These are phyloP conservation scores for Thermoascus crustaceus DNA, from an alignment of 2,329 filamentous ascomycete species.

Conservation along the genomic window DNA sequence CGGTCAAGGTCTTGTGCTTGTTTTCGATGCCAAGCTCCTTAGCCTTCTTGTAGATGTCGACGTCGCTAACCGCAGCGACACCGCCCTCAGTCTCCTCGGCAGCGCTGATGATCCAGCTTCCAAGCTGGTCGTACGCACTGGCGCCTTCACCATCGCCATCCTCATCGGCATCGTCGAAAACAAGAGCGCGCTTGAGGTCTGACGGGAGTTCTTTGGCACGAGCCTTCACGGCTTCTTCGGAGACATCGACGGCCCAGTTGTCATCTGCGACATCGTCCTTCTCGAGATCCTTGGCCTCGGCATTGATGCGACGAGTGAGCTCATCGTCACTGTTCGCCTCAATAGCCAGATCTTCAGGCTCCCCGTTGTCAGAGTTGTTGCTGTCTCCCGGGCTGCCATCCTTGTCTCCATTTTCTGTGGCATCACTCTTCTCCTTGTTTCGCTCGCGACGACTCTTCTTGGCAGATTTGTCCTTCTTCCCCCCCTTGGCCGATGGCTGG, in stretches of 20 bases:
- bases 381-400: conserved; percentile 59
- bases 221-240: conserved; percentile 87
- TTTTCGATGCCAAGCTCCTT: conserved; percentile 89
- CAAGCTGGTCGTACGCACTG: conserved; percentile 80
- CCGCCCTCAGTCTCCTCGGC: conserved; percentile 61
- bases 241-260: conserved; percentile 95
- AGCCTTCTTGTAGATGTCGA: conserved; percentile 92
- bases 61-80: conserved; percentile 72
- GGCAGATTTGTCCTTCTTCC: conserved; percentile 93
- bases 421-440: conserved; percentile 63
- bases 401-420: conserved; percentile 49
- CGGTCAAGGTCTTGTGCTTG: conserved; percentile 89
- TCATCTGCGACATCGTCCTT: conserved; percentile 68
- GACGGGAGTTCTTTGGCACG: conserved; percentile 88
- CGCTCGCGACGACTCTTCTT: conserved; percentile 74
- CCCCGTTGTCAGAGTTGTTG: conserved; percentile 52
- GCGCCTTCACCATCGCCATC: conserved; percentile 73
- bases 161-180: conserved; percentile 69
- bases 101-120: conserved; percentile 79
- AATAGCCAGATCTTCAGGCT: conserved; percentile 53
- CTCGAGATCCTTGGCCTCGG: conserved; percentile 63
- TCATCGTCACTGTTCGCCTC: conserved; percentile 85
- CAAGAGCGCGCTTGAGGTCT: conserved; percentile 88
- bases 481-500: conserved; percentile 78
- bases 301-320: conserved; percentile 66